A percentile compares a stretch with the other conserved stretches of the same genome.
These are phyloP conservation scores for Pseudogymnoascus sp. DNA, from an alignment of 2,329 filamentous ascomycete species.

Conservation along the genomic window DNA sequence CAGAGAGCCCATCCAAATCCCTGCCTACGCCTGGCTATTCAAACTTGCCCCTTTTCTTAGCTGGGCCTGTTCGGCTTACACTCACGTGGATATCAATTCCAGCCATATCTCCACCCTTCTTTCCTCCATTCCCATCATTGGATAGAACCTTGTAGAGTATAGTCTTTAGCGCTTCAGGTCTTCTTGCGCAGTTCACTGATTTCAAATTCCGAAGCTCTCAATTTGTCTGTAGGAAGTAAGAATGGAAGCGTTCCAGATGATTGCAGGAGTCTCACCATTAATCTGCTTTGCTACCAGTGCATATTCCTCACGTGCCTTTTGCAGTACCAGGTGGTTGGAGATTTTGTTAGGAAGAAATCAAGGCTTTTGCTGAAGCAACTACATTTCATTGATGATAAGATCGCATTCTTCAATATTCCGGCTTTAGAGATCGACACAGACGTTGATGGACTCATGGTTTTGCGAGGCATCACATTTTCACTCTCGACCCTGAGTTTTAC, in stretches of 20 bases:
- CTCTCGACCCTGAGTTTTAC: conserved; percentile 41
- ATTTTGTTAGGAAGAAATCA: conserved; percentile 28
- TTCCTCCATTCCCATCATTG: neutral
- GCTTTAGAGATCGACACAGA: conserved; percentile 47
- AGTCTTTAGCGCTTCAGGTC: neutral
- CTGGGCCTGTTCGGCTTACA: neutral
- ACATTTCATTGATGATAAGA: conserved; percentile 43
- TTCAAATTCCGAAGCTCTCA: neutral
- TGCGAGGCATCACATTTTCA: conserved; percentile 44
- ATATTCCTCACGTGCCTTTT: conserved; percentile 37
- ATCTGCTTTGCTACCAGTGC: conserved; percentile 32
- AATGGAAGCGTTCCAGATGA: neutral
- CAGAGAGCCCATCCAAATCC: neutral
- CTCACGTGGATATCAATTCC: neutral
- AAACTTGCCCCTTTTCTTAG: neutral
- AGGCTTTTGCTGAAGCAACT: conserved; percentile 30
- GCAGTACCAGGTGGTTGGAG: conserved; percentile 32
- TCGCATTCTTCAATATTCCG: conserved; percentile 35
- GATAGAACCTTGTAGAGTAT: neutral
- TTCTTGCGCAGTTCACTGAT: neutral
- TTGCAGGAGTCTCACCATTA: neutral
- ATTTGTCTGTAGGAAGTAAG: neutral
- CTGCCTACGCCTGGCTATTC: neutral
- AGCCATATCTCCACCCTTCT: neutral
- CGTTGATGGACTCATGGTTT: conserved; percentile 43